These are phyloP conservation scores for Lichtheimia ornata DNA, from an alignment of 371 early-diverging fungal species.

Conservation along the genomic window DNA sequence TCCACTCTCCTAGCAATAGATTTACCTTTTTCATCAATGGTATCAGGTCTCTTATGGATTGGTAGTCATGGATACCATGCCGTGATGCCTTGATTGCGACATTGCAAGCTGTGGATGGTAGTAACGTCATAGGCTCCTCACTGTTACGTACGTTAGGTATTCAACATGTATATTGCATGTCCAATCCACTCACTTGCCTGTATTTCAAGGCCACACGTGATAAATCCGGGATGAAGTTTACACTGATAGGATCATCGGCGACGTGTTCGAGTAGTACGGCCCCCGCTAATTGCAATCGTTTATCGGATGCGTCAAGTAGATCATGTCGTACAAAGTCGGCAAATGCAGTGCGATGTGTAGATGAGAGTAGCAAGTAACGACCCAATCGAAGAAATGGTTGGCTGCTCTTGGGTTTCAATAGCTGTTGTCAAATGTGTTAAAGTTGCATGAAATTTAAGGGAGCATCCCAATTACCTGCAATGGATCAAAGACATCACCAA, in stretches of 20 bases:
- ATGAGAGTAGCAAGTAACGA: neutral
- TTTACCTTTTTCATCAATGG: slow-evolving; percentile 9
- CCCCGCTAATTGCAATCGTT: slow-evolving; percentile 7
- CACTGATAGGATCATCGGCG: neutral
- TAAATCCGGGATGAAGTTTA: slow-evolving; percentile 1
- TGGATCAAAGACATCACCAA: slow-evolving; percentile 8
- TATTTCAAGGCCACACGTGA: neutral
- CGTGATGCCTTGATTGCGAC: neutral
- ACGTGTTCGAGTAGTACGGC: neutral
- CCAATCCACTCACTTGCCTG: slow-evolving; percentile 1
- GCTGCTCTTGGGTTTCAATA: slow-evolving; percentile 5
- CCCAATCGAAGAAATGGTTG: slow-evolving; percentile 8
- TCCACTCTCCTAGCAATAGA: neutral
- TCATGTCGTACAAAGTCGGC: neutral
- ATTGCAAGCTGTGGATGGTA: neutral
- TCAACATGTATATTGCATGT: neutral
- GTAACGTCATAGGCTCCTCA: neutral
- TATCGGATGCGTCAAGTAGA: slow-evolving; percentile 1
- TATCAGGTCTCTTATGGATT: neutral
- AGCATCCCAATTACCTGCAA: neutral
- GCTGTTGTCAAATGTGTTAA: neutral
- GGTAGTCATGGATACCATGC: neutral
- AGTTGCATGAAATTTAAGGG: too few relatives aligned
- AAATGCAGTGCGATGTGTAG: neutral
- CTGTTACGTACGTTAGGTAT: neutral